phyloP scores from a whole-genome alignment of 2,329 filamentous ascomycete genomes.

The Fusarium neocosmosporiellum region DNA sequence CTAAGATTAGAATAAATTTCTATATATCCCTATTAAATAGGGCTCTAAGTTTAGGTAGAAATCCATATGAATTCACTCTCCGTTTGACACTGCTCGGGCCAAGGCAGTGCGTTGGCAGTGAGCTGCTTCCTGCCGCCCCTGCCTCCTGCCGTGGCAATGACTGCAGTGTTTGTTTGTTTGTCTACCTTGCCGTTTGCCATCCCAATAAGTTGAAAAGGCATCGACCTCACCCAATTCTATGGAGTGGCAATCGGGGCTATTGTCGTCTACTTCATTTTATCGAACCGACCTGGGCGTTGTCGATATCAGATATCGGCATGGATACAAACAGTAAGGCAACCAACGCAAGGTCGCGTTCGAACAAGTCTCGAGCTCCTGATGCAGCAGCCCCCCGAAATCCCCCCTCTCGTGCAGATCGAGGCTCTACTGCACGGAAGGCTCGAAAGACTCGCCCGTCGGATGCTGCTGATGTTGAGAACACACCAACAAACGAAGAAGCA shows the following conservation, averaged over 20 bases:
- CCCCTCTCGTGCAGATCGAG: not conserved
- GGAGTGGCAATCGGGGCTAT: not conserved
- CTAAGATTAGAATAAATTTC: not conserved
- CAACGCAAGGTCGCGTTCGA: not conserved
- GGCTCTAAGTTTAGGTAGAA: not conserved
- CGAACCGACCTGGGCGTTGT: not conserved
- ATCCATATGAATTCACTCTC: not conserved
- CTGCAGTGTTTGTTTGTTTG: not conserved
- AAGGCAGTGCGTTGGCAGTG: not conserved
- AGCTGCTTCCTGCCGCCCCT: not conserved
- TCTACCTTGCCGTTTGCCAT: constrained; percentile 13
- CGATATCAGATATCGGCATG: constrained; percentile 9
- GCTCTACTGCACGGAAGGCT: not conserved
- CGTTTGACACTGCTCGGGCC: constrained; percentile 10
- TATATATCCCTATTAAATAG: too few relatives aligned
- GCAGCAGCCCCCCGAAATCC: not conserved
- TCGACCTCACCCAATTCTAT: not conserved
- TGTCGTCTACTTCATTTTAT: not conserved
- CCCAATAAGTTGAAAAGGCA: not conserved
- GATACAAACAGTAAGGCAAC: not conserved
- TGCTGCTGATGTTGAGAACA: not conserved
- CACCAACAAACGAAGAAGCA: not conserved
- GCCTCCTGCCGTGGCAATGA: constrained; percentile 1
- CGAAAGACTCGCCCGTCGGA: not conserved
- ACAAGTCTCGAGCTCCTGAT: not conserved